Conservation (phyloP, 805 yeast genomes). For the Blastobotrys attinorum region DNA sequence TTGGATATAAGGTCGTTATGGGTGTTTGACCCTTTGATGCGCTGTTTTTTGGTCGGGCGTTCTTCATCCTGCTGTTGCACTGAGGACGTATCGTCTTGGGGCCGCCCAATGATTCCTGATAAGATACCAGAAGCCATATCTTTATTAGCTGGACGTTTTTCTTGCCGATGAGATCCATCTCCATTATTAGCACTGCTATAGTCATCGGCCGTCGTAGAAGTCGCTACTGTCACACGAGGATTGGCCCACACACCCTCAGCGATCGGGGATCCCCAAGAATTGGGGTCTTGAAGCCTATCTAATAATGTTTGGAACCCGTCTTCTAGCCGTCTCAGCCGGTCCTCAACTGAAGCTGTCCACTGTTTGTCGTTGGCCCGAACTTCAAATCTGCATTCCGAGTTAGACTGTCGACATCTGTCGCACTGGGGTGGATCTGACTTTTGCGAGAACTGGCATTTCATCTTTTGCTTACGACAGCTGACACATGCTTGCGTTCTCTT, state of each 20-base stretch:
- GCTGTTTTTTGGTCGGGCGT: not conserved
- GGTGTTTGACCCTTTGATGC: not conserved
- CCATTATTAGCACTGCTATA: not conserved
- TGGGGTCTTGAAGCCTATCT: conserved; percentile 6
- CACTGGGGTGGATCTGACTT: conserved; percentile 12
- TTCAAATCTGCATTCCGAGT: conserved; percentile 14
- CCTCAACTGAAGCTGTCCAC: conserved; percentile 9
- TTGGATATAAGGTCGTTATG: not conserved
- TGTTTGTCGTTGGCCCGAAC: conserved; percentile 7
- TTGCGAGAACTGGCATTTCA: conserved; percentile 16
- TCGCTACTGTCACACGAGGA: not conserved
- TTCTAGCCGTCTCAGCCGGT: conserved; percentile 11
- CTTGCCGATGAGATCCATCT: not conserved
- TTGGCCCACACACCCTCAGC: not conserved
- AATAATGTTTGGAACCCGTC: conserved; percentile 7
- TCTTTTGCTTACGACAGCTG: conserved; percentile 14
- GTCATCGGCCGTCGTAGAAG: not conserved
- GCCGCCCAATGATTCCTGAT: not conserved
- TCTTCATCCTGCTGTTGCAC: not conserved
- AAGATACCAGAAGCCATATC: not conserved
- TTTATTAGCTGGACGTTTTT: not conserved
- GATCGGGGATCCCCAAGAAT: conserved; percentile 2
- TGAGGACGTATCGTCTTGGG: not conserved
- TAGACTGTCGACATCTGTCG: conserved; percentile 14
- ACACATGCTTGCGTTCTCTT: conserved; percentile 18